Base-by-base conservation (phyloP, 345 rosid species). In the Excoecaria cochinchinensis region DNA sequence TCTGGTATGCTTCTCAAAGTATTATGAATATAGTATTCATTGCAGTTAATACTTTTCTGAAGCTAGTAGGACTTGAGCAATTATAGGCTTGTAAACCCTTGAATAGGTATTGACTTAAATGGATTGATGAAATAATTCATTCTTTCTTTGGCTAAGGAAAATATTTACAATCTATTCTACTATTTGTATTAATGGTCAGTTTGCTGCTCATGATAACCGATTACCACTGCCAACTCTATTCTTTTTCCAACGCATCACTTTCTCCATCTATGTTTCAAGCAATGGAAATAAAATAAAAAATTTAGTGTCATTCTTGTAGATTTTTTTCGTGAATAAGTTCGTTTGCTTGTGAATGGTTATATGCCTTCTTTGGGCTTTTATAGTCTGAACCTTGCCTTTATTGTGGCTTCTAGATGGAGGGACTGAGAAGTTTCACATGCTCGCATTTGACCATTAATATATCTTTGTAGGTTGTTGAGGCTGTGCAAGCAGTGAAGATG, bases 401-500 rank as follows among this genome's bases (percentile, higher is more conserved):
- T 61, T 36, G 42, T 12, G 6, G 44, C 40, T 61, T 31, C 10
- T 15, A 61, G 44, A 38, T 10, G 10, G 9, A 13, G n/a, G 16
- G 31, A 2, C 14, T 42, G 16, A 17, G 22, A 48, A 64, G 8
- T 24, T 21, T 48, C 31, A 1, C 24, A 47, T 60, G 16, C 15
- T 24, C 11, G 31, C 68, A 5, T 67, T 71, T 66, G 24, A 47
- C 12, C 67, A 56, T 31, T 39, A 24, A 25, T 76, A 25, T 42
- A 50, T 60, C 51, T 65, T 76, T 67, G 21, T 74, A 95, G 97
- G 97, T 89, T 78, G 97, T 93, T 55, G 97, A 91, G 36, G 94
- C 99, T 48, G 97, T 96, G 19, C 90, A 76, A 74, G 77, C 94
- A 40, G 95, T 92, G 25, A 93, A 90, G 88, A 93, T 92, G 93